Base-by-base conservation (phyloP, 192 early-diverging fungal genomes). In the Backusella morwellensis region DNA sequence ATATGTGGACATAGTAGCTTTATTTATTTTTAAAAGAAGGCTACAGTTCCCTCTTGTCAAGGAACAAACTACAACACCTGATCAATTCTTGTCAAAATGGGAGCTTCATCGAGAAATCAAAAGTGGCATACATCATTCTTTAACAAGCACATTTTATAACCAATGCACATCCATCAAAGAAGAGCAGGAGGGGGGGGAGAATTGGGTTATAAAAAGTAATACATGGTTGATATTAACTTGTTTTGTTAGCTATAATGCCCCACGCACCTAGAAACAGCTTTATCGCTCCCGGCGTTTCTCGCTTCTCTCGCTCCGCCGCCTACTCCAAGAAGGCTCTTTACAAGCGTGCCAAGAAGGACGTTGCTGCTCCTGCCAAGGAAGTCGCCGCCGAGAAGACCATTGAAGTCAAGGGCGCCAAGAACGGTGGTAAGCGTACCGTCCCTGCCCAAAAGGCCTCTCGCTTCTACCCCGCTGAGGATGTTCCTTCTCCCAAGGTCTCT, bases 391-490 rank as follows among this genome's bases (percentile, higher is more conserved):
- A 85, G 76, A 93, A 93, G 88, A 91, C 87, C 68, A 87, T 91
- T 63, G 80, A 87, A 77, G 86, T 94, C 72, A 91, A 90, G 82
- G 93, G 93, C 72, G 93, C 90, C 80, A 96, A 97, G 86, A 95
- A 96, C 89, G 92, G 92, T 78, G 83, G 85, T 47, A 82, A 88
- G 84, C 92, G 92, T 77, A 75, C 84, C 74, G 87, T 98, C 70
- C 87, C 88, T 75, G 83, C 88, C 78, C 75, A 86, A 72, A 95
- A 96, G 85, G 86, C 91, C 73, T 83, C 91, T 77, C 85, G 86
- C 80, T 94, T 93, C 86, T 93, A 94, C 89, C 88, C 94, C 35
- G 96, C 95, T 80, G 94, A 93, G 80, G 95, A 97, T 82, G 90
- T 91, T 77, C 88, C 89, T 66, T 73, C 82, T 73, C 91, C 93